phyloP scores from a whole-genome alignment of 1,284 basidiomycete genomes.

The Heliocybe sulcata region DNA sequence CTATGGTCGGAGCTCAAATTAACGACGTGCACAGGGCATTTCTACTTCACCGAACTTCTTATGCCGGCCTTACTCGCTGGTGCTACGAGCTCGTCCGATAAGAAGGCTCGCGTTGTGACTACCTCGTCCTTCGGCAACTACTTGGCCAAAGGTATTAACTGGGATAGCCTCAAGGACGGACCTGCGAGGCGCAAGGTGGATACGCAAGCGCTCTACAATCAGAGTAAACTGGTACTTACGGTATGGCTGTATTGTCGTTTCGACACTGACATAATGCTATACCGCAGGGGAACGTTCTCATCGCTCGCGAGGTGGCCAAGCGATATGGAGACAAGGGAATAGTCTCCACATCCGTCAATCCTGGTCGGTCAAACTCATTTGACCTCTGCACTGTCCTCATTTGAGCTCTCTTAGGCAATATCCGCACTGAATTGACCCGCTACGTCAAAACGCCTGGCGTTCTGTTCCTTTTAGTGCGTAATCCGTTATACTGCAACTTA shows the following conservation, averaged over 20 bases:
- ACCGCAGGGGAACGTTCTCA: slow-evolving; percentile 27
- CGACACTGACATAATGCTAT: neutral
- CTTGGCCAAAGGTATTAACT: slow-evolving; percentile 13
- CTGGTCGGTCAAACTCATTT: slow-evolving; percentile 19
- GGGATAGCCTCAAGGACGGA: slow-evolving; percentile 10
- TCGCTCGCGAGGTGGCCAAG: slow-evolving; percentile 26
- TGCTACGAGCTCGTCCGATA: slow-evolving; percentile 18
- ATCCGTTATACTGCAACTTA: neutral
- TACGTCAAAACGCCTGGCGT: slow-evolving; percentile 3
- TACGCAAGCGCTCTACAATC: slow-evolving; percentile 21
- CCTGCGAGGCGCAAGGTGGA: slow-evolving; percentile 10
- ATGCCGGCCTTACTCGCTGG: slow-evolving; percentile 31
- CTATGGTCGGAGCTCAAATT: neutral
- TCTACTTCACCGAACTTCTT: slow-evolving; percentile 33
- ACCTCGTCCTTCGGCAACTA: slow-evolving; percentile 28
- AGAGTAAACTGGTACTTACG: slow-evolving; percentile 24
- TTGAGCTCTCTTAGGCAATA: slow-evolving; percentile 12
- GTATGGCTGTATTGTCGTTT: neutral
- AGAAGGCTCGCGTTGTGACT: slow-evolving; percentile 34
- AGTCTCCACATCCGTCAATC: slow-evolving; percentile 30
- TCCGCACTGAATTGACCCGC: neutral
- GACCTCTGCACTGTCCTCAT: neutral
- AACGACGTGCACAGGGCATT: slow-evolving; percentile 21
- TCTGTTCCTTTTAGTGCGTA: neutral
- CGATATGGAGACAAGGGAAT: slow-evolving; percentile 23